These are phyloP conservation scores for Westerdykella sp. DNA, from an alignment of 2,329 filamentous ascomycete species.

Conservation along the genomic window DNA sequence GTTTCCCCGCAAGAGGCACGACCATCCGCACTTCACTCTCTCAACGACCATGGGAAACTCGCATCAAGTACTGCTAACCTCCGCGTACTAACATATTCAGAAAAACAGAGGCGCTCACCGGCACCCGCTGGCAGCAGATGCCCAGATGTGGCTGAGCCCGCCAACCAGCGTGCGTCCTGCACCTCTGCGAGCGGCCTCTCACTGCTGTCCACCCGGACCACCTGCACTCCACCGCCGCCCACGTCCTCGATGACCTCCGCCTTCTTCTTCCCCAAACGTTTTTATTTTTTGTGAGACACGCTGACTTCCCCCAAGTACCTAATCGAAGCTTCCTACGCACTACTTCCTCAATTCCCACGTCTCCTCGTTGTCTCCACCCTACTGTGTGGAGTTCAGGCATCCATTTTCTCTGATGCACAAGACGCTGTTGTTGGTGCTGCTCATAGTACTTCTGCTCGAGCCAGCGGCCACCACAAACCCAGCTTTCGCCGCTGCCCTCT, in stretches of 20 bases:
- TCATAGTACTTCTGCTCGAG: conserved; percentile 22
- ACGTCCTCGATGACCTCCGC: background rate
- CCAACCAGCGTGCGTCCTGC: background rate
- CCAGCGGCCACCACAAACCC: conserved; percentile 22
- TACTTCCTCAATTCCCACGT: background rate
- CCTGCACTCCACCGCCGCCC: background rate
- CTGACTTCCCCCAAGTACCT: background rate
- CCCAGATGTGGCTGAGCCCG: too few species aligned
- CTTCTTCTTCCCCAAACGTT: background rate
- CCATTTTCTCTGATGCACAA: conserved; percentile 17
- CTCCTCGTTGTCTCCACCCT: background rate
- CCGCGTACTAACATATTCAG: too few species aligned
- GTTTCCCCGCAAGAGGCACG: too few species aligned
- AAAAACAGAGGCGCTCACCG: too few species aligned
- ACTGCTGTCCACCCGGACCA: background rate
- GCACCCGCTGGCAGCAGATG: too few species aligned
- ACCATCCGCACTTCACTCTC: too few species aligned
- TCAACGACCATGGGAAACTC: too few species aligned
- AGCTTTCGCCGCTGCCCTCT: conserved; percentile 17
- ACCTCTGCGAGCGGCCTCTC: too few species aligned
- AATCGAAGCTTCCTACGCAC: background rate
- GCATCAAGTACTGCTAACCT: too few species aligned
- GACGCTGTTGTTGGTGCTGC: conserved; percentile 20
- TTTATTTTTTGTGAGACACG: background rate
- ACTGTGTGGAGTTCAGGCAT: background rate